Conservation (phyloP, 2,329 filamentous ascomycete species). For the Aspergillus pseudonomiae region DNA sequence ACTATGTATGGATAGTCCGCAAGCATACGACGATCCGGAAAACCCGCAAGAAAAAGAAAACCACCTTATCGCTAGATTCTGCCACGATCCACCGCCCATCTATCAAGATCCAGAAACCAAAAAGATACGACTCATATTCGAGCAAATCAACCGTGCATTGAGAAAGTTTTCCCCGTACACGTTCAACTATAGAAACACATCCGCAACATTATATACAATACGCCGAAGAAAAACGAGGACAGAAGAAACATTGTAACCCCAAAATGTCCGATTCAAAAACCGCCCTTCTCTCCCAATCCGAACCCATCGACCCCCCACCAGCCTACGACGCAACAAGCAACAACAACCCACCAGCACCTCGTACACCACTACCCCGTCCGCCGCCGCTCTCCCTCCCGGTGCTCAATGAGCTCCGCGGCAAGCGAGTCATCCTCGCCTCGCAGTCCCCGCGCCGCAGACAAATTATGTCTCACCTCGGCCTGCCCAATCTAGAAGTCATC, state of each 20-base stretch:
- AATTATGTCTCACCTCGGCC: slow-evolving; percentile 76
- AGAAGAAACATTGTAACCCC: background rate
- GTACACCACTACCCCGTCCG: slow-evolving; percentile 39
- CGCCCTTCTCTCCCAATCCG: slow-evolving; percentile 23
- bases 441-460: slow-evolving; percentile 82
- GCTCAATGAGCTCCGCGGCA: slow-evolving; percentile 72
- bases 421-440: slow-evolving; percentile 86
- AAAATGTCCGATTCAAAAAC: slow-evolving; percentile 36
- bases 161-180: background rate
- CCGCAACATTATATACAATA: no score
- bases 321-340: slow-evolving; percentile 33
- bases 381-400: slow-evolving; percentile 77
- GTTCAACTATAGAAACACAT: background rate
- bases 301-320: slow-evolving; percentile 34
- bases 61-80: slow-evolving; percentile 13
- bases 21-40: background rate
- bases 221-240: background rate
- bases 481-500: slow-evolving; percentile 78
- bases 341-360: slow-evolving; percentile 18
- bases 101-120: background rate
- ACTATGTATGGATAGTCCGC: background rate
- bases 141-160: background rate
- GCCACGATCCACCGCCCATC: slow-evolving; percentile 12
- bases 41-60: background rate
- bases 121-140: background rate